Base-by-base conservation (phyloP, 352 stramenopile genomes). In the Phytopythium sindhum region DNA sequence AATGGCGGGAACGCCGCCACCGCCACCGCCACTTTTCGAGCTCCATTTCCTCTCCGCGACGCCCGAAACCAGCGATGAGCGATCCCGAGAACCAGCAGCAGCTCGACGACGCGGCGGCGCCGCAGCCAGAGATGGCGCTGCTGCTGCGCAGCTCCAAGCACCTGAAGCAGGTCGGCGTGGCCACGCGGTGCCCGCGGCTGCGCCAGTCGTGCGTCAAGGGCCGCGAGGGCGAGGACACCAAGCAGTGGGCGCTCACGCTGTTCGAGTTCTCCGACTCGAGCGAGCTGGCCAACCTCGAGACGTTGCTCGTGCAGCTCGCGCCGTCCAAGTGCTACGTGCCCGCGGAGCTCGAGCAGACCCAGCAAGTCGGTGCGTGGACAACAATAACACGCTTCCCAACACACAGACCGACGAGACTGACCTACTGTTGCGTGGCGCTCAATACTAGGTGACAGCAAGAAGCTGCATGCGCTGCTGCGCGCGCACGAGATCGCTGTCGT, bases 201-300 rank as follows among this genome's bases (percentile, higher is more conserved):
- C 84, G 84, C n/a, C 73, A 75, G 26, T 95, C 86, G 26, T 93
- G 84, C 63, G 74, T 94, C 61, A 91, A 91, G 56, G 86, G 84
- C 29, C 66, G 79, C 12, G 74, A 64, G 19, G 73, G 74, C 63
- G 86, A 94, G 57, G 86, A 96, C 70, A 92, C 80, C 37, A 96
- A 95, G 63, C 84, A 95, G 44, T 94, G 82, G 74, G 74, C 93
- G 67, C 65, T 96, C 47, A 67, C 89, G 72, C 71, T 96, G 54
- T 93, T 78, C 65, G 67, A 69, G 56, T 95, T 96, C 74, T 90
- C 81, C 0, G 88, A 96, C 68, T 95, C 86, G 50, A 93, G 83
- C 69, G 84, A 93, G 57, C 67, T 96, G 54, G 80, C 79, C 47
- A 90, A 93, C 58, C 69, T 96, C 24, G 88, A 96, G 72, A 93